Evolutionary conservation across 768 basidiomycete species (phyloP).

Genomic region (Mycena haematopus): DNA sequence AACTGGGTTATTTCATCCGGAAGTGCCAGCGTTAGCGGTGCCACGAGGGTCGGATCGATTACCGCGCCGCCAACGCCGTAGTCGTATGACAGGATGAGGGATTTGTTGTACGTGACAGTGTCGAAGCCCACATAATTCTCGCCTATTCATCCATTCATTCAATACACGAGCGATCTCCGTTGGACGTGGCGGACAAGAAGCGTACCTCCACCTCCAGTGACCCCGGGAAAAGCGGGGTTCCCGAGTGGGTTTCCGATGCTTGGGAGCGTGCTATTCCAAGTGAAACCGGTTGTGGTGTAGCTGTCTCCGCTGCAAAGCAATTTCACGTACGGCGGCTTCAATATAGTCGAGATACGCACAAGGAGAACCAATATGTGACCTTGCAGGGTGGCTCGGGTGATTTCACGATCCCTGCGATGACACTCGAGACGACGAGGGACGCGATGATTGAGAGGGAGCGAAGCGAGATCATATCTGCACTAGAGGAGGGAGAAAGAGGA

Average conservation of each 20-base stretch:
- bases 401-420: neutral
- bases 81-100: conserved; percentile 64
- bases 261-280: conserved; percentile 34
- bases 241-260: conserved; percentile 43
- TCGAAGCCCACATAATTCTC: conserved; percentile 66
- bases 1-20: conserved; percentile 70
- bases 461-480: neutral
- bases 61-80: conserved; percentile 73
- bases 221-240: conserved; percentile 47
- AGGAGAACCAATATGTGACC: conserved; percentile 26
- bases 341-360: conserved; percentile 2
- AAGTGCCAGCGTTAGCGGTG: conserved; percentile 59
- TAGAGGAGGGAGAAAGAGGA: no score
- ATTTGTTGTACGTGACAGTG: conserved; percentile 58
- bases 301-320: conserved; percentile 40
- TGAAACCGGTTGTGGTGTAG: conserved; percentile 45
- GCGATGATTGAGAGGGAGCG: neutral
- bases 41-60: conserved; percentile 63
- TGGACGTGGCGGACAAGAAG: conserved; percentile 62
- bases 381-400: neutral
- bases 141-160: conserved; percentile 40
- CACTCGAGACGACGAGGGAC: neutral
- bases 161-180: conserved; percentile 44
- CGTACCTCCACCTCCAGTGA: conserved; percentile 39
- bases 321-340: neutral